A percentile compares a stretch with the other conserved stretches of the same genome.
These are phyloP conservation scores for Truncatella angustata DNA, from an alignment of 2,329 filamentous ascomycete genomes.

Conservation along the genomic window DNA sequence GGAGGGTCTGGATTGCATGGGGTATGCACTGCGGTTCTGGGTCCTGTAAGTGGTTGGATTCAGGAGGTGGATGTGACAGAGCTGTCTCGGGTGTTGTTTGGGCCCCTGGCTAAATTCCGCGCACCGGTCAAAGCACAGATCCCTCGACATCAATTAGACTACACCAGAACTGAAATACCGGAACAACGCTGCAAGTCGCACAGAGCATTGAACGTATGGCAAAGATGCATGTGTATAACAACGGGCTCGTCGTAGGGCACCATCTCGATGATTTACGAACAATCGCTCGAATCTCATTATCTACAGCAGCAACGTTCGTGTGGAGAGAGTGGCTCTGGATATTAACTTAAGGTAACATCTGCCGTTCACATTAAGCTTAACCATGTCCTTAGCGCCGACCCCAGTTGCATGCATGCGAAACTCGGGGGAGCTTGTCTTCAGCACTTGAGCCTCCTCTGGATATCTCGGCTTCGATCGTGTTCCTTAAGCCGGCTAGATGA, in stretches of 20 bases:
- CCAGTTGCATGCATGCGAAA: slow-evolving; percentile 6
- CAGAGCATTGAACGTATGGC: too few species aligned
- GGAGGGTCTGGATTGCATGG: background rate
- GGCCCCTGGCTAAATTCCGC: slow-evolving; percentile 26
- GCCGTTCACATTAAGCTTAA: slow-evolving; percentile 11
- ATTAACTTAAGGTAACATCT: background rate
- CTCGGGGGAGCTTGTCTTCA: background rate
- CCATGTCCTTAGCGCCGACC: background rate
- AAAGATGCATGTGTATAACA: too few species aligned
- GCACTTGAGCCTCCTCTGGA: background rate
- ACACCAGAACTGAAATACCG: too few species aligned
- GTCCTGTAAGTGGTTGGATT: slow-evolving; percentile 16
- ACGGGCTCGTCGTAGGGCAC: too few species aligned
- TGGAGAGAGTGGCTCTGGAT: background rate
- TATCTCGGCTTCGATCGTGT: slow-evolving; percentile 1
- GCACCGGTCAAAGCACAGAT: slow-evolving; percentile 17
- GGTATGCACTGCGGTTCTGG: slow-evolving; percentile 1
- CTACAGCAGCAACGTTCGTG: background rate
- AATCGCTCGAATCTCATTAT: too few species aligned
- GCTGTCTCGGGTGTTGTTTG: slow-evolving; percentile 50
- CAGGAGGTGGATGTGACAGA: slow-evolving; percentile 41
- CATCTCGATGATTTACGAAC: too few species aligned
- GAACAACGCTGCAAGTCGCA: too few species aligned
- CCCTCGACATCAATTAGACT: too few species aligned
- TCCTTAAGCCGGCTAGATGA: background rate